These are phyloP conservation scores for Rhododendron ferrugineum DNA, from an alignment of 148 eudicot species.

Conservation along the genomic window DNA sequence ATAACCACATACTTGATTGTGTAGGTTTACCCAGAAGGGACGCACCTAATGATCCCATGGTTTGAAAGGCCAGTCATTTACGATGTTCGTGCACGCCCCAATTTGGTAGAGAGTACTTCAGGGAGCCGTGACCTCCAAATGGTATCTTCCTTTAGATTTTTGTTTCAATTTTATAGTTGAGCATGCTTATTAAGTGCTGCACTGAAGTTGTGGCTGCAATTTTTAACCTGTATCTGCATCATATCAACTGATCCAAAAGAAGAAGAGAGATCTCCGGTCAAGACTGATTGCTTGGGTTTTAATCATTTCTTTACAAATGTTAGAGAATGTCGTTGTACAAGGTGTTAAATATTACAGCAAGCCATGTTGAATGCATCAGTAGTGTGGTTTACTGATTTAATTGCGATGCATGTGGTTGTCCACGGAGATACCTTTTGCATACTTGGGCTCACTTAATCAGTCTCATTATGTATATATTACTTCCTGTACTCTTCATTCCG, in stretches of 20 bases:
- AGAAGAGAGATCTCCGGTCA: background rate
- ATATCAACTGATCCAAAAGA: background rate
- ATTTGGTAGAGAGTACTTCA: conserved; percentile 86
- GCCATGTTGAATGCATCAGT: background rate
- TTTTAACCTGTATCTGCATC: background rate
- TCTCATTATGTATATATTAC: background rate
- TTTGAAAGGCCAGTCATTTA: conserved; percentile 88
- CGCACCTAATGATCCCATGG: conserved; percentile 90
- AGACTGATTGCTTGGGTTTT: background rate
- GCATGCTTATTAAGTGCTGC: background rate
- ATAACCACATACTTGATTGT: background rate
- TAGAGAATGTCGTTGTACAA: background rate
- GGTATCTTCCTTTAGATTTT: conserved; percentile 34
- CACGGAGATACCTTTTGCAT: background rate
- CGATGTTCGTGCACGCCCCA: conserved; percentile 95
- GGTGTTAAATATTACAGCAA: background rate
- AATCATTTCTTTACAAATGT: background rate
- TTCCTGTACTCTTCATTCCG: background rate
- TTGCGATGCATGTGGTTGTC: background rate
- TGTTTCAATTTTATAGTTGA: background rate
- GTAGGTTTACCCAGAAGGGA: conserved; percentile 97
- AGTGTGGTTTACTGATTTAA: background rate
- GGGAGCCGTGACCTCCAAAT: conserved; percentile 99
- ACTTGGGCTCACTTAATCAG: background rate
- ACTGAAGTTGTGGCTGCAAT: background rate